phyloP scores from a whole-genome alignment of 345 rosid genomes.

The Punica granatum region DNA sequence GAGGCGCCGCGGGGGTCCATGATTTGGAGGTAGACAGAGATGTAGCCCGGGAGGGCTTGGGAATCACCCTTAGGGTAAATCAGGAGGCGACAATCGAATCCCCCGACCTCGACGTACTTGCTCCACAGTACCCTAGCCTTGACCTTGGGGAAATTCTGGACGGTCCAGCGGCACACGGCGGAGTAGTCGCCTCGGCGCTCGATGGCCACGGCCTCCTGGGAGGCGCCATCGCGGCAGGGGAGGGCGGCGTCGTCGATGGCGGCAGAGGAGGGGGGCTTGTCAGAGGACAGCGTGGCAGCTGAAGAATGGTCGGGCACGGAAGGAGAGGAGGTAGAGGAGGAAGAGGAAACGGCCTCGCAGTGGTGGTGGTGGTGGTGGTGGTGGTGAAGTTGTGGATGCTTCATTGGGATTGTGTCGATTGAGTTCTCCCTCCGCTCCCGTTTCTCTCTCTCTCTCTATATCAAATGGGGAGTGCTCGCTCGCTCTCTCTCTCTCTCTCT shows the following conservation, averaged over 20 bases:
- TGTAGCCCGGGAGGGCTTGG: slow-evolving; percentile 90
- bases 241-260: slow-evolving; percentile 55
- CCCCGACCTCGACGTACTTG: slow-evolving; percentile 97
- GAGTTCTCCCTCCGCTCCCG: not conserved
- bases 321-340: slow-evolving; percentile 17
- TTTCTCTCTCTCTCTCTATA: too few relatives aligned
- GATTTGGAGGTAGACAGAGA: slow-evolving; percentile 89
- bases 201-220: slow-evolving; percentile 66
- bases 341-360: slow-evolving; percentile 67
- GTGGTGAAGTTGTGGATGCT: slow-evolving; percentile 9
- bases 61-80: slow-evolving; percentile 97
- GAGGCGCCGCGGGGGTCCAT: slow-evolving; percentile 90
- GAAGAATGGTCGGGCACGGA: slow-evolving; percentile 38
- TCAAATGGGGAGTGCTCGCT: too few relatives aligned
- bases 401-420: slow-evolving; percentile 10
- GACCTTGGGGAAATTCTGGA: slow-evolving; percentile 63
- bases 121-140: slow-evolving; percentile 94
- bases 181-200: slow-evolving; percentile 80
- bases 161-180: slow-evolving; percentile 92
- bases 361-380: slow-evolving; percentile 21
- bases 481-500: too few relatives aligned
- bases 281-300: slow-evolving; percentile 32
- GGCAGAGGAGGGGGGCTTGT: slow-evolving; percentile 21
- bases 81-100: slow-evolving; percentile 89
- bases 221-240: slow-evolving; percentile 57